Base-by-base conservation (phyloP, 1,284 basidiomycete genomes). In the Cystobasidium sp. region DNA sequence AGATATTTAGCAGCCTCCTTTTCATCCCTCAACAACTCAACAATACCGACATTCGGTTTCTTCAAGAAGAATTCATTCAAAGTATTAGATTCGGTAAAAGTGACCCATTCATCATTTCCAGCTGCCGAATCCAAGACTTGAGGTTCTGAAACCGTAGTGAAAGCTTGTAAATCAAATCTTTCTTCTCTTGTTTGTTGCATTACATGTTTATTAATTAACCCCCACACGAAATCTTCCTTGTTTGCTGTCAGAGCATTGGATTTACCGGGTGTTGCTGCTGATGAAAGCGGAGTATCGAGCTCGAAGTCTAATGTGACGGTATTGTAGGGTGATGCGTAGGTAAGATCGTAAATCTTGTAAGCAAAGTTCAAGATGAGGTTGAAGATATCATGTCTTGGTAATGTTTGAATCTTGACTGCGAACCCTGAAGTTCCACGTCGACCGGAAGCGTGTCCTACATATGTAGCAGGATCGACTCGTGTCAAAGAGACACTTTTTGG, bases 11-110 rank as follows among this genome's bases (percentile, higher is more conserved):
- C 44, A 22, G 70, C 70, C 12, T 56, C 31, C 62, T 66, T 65
- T 31, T 73, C 70, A 47, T 56, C 41, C 20, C 44, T 62, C 16
- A 64, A 66, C 16, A 73, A 47, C 18, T 73, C 70, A n/a, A 46
- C 62, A 53, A 73, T 65, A 6, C 70, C 70, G 44, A 73, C 70
- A 43, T 73, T 73, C 1, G 62, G 47, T 46, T 62, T 56, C 53
- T 73, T 73, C 24, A 73, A 43, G 53, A 73, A 66, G n/a, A 53
- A 66, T 7, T 73, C 70, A 52, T 73, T 73, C 5, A 73, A 22
- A 16, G 41, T 20, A 31, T 55, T 62, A 5, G 56, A 49, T 51
- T 73, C 70, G 1, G 62, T 39, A 53, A 65, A 65, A 43, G 58
- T 61, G 10, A 53, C 62, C 46, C 62, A 73, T 47, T 73, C 70